Base-by-base conservation (phyloP, 495 filamentous ascomycete genomes). In the Pseudevernia furfuracea region DNA sequence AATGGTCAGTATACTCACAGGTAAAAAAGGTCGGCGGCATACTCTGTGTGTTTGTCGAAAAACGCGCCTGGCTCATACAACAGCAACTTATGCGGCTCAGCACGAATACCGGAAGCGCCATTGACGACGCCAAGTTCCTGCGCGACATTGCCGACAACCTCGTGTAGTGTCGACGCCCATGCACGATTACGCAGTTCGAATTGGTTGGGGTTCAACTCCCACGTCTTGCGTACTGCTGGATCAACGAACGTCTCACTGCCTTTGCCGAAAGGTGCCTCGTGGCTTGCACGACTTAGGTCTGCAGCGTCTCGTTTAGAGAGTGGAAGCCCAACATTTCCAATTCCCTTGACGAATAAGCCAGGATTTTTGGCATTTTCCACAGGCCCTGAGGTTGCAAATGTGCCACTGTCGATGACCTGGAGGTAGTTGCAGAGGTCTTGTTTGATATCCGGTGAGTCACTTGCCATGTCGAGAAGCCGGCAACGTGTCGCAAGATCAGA, bases 61-160 rank as follows among this genome's bases (percentile, higher is more conserved):
- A 81, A 75, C 1, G 81, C 79, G 0, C 81, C 83, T 61, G 80
- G 64, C 61, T 82, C 81, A 70, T 86, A 85, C 8, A 86, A 62
- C 17, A 84, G 70, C 67, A 85, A 67, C 67, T 85, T 86, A 73
- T 85, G 79, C 2, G 79, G 70, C 63, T 84, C 73, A 6, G 78
- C 80, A 4, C 60, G 65, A 17, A 65, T 32, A 32, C 14, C 25
- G 9, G 14, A 46, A 25, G 32, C 21, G 12, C 55, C 59, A 37
- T 30, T 53, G 12, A 44, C 34, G 36, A 65, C 32, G 11, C 68
- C 62, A n/a, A 67, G 65, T 34, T 44, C 44, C 37, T 67, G 30
- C 14, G 66, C 55, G 37, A 67, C 68, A 10, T 62, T 39, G 34
- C 30, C 44, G 15, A 62, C 34, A 17, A 56, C 28, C 6, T 58